phyloP scores from a whole-genome alignment of 495 filamentous ascomycete genomes.

The Talaromyces wortmannii region DNA sequence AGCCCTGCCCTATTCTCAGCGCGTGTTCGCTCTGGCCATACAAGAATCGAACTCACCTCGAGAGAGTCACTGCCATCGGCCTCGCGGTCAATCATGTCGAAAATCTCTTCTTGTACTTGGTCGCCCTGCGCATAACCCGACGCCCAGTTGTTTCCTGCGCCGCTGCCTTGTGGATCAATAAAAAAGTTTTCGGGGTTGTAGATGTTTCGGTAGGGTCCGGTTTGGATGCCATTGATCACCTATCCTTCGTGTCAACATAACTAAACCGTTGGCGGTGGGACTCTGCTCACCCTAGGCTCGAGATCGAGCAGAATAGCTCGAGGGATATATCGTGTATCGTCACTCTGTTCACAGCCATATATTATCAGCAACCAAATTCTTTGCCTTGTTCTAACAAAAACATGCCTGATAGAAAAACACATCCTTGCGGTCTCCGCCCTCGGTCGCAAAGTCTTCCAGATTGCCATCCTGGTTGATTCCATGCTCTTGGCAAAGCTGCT shows the following conservation, averaged over 20 bases:
- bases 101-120: constrained; percentile 87
- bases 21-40: not conserved
- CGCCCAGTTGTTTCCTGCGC: constrained; percentile 97
- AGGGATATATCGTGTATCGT: constrained; percentile 97
- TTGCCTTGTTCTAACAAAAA: not conserved
- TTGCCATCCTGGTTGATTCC: constrained; percentile 97
- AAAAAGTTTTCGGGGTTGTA: constrained; percentile 99
- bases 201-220: constrained; percentile 90
- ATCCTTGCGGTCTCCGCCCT: constrained; percentile 95
- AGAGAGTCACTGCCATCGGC: constrained; percentile 96
- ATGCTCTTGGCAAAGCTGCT: constrained; percentile 94
- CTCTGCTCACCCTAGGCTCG: constrained; percentile 69
- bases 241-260: constrained; percentile 14
- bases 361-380: not conserved
- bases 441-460: constrained; percentile 89
- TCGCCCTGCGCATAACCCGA: constrained; percentile 92
- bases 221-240: constrained; percentile 89
- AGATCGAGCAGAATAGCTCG: constrained; percentile 92
- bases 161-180: constrained; percentile 81
- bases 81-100: constrained; percentile 99
- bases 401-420: constrained; percentile 94
- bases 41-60: constrained; percentile 49
- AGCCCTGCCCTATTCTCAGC: constrained; percentile 49
- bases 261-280: too few species aligned
- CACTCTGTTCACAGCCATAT: constrained; percentile 43